Percentiles rank a stretch among this genome's conserved stretches.
Conservation (phyloP, 2,329 filamentous ascomycete species). For the Botryosphaeria dothidea region DNA sequence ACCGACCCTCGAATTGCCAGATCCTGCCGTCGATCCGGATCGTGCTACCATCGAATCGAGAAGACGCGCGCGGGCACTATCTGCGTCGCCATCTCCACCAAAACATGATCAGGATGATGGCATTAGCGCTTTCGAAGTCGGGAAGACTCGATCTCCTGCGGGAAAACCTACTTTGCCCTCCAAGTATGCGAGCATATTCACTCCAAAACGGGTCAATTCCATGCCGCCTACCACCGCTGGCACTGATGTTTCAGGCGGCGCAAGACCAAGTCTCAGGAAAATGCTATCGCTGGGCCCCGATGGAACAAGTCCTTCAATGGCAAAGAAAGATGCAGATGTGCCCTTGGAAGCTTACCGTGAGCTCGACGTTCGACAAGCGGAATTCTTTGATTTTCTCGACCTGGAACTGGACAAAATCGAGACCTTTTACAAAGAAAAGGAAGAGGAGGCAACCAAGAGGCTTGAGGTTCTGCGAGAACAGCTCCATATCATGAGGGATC, state of each 20-base stretch:
- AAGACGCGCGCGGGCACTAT: constrained; percentile 24
- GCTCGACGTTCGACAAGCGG: constrained; percentile 71
- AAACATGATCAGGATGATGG: not conserved
- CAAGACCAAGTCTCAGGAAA: constrained; percentile 40
- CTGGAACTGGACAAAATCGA: constrained; percentile 89
- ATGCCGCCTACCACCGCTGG: constrained; percentile 29
- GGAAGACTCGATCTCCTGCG: constrained; percentile 38
- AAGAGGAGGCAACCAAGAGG: constrained; percentile 77
- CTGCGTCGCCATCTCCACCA: constrained; percentile 23
- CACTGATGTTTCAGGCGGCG: constrained; percentile 6
- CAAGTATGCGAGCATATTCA: constrained; percentile 39
- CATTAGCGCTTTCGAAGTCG: constrained; percentile 47
- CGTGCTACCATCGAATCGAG: not conserved
- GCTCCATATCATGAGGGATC: constrained; percentile 88
- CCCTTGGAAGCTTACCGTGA: constrained; percentile 61
- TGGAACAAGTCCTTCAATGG: constrained; percentile 28
- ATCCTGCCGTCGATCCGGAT: constrained; percentile 58
- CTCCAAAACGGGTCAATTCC: constrained; percentile 44
- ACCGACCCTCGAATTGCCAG: constrained; percentile 61
- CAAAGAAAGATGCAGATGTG: constrained; percentile 45
- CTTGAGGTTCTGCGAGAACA: constrained; percentile 74
- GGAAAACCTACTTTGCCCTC: constrained; percentile 30
- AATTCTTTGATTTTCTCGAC: constrained; percentile 86
- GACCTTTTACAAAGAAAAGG: constrained; percentile 82
- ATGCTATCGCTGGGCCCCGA: constrained; percentile 45